phyloP scores from a whole-genome alignment of 2,329 filamentous ascomycete species.

The Fusarium duplospermum region DNA sequence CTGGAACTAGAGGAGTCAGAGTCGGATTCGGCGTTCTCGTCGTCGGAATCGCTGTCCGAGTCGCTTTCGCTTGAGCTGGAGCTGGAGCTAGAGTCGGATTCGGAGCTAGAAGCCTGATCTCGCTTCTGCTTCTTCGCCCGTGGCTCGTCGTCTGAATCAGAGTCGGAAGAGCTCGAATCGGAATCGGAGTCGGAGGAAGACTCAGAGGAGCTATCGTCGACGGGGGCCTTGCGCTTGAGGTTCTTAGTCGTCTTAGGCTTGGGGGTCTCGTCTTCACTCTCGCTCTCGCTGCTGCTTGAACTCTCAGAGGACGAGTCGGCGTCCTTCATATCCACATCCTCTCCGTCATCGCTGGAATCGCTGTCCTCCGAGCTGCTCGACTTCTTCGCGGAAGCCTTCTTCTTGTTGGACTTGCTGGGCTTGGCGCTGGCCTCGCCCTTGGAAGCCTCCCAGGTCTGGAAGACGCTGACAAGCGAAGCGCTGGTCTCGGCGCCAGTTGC shows the following conservation, averaged over 20 bases:
- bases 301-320: constrained; percentile 51
- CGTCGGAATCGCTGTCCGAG: constrained; percentile 47
- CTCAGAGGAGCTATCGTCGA: constrained; percentile 48
- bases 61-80: constrained; percentile 44
- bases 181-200: constrained; percentile 53
- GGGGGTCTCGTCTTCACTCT: constrained; percentile 40
- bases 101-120: constrained; percentile 32
- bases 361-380: constrained; percentile 34
- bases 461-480: constrained; percentile 62
- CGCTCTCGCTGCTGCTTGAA: constrained; percentile 42
- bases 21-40: constrained; percentile 52
- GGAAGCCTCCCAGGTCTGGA: constrained; percentile 61
- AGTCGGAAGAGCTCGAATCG: constrained; percentile 42
- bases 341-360: constrained; percentile 47
- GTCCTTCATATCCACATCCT: constrained; percentile 62
- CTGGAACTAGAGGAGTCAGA: constrained; percentile 44
- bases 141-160: constrained; percentile 56
- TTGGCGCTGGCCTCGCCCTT: constrained; percentile 32
- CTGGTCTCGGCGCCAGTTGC: constrained; percentile 37
- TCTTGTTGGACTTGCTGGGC: constrained; percentile 35
- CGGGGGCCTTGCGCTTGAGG: constrained; percentile 57
- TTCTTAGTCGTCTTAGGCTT: constrained; percentile 42
- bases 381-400: constrained; percentile 36
- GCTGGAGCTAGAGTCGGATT: constrained; percentile 47
- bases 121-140: constrained; percentile 65